These are phyloP conservation scores for Tetrapyrgos nigripes DNA, from an alignment of 1,284 basidiomycete species.

Conservation along the genomic window DNA sequence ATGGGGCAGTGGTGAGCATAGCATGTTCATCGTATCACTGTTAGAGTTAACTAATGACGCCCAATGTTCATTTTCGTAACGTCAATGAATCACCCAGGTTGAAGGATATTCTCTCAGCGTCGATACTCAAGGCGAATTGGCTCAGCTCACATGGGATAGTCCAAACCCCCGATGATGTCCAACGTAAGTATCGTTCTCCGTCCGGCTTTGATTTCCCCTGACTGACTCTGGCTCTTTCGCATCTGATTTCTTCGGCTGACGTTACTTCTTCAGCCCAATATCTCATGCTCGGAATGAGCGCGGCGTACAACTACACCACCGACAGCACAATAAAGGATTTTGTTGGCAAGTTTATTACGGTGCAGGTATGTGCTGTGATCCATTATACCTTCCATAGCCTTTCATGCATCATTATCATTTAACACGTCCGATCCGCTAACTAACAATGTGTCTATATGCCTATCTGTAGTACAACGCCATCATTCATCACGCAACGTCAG, in stretches of 20 bases:
- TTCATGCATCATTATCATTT: not conserved
- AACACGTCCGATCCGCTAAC: no score
- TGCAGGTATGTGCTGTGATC: conserved; percentile 13
- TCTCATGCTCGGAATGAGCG: conserved; percentile 5
- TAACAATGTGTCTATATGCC: no score
- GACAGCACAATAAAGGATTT: conserved; percentile 2
- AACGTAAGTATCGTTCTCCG: not conserved
- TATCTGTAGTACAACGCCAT: conserved; percentile 10
- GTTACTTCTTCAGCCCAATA: not conserved
- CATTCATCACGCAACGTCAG: conserved; percentile 5
- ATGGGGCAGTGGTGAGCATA: not conserved
- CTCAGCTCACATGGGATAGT: conserved; percentile 4
- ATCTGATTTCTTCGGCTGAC: not conserved
- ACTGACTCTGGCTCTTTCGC: no score
- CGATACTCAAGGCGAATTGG: not conserved
- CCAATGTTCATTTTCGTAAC: not conserved
- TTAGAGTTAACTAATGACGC: not conserved
- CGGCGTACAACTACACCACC: conserved; percentile 13
- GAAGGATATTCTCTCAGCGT: conserved; percentile 3
- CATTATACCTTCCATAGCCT: not conserved
- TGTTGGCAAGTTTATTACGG: conserved; percentile 10
- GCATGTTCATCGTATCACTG: not conserved
- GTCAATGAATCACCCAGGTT: not conserved
- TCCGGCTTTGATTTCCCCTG: no score
- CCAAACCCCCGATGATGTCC: not conserved